Base-by-base conservation (phyloP, 108 stramenopile genomes). In the Fistulifera pelliculosa region DNA sequence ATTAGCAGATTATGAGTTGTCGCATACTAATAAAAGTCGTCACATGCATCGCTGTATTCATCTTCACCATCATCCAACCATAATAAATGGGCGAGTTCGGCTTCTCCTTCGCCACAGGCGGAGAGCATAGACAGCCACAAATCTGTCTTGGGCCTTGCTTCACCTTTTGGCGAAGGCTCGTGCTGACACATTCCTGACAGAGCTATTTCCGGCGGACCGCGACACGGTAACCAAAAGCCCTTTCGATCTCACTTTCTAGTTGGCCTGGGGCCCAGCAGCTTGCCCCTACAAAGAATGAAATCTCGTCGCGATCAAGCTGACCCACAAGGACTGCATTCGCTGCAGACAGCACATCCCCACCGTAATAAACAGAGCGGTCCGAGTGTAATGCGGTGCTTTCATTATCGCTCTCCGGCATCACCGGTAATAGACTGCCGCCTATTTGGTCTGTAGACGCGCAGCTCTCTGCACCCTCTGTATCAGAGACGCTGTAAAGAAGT, bases 41-140 rank as follows among this genome's bases (percentile, higher is more conserved):
- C 61, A 41, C 61, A 63, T 43, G 54, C 16, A 11, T 22, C 18
- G 14, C 39, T 44, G 22, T 49, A 44, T 52, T 47, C 27, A 52
- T 52, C 35, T 14, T 59, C 41, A 19, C 47, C 60, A 40, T 66
- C 73, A n/a, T 73, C 63, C 43, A 69, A 54, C 35, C 61, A 42
- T 55, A 80, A 60, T 27, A 85, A 54, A 56, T 80, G 70, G 1
- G 90, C 77, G 18, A 91, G 55, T 38, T 65, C 70, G 8, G 74
- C 79, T 64, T 91, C 90, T 2, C 80, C 85, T 25, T 71, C 57
- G 0, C 85, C 85, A 62, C 79, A 71, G 12, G 81, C 81, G 44
- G 76, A 81, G 70, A 85, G 71, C 72, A 91, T 79, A 19, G 83
- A 83, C 31, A 91, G 61, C 85, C 85, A 91, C 49, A 91, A 54